Percentiles rank a stretch among this genome's conserved stretches.
These are phyloP conservation scores for Cadophora gregata DNA, from an alignment of 2,329 filamentous ascomycete genomes.

Conservation along the genomic window DNA sequence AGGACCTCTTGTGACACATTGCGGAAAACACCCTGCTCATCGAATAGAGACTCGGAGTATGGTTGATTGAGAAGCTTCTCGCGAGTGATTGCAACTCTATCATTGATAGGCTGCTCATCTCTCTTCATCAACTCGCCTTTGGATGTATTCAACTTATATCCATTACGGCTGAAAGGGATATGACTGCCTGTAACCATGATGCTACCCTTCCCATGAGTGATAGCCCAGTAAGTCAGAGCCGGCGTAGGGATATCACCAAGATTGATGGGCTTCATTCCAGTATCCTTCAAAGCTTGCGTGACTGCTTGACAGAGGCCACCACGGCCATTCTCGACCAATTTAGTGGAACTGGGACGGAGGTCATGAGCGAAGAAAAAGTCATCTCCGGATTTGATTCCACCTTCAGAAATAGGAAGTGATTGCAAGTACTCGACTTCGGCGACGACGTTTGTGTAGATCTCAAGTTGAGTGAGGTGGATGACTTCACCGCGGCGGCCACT, in stretches of 20 bases:
- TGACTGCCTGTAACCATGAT: slow-evolving; percentile 47
- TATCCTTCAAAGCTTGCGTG: slow-evolving; percentile 42
- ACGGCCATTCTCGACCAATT: slow-evolving; percentile 42
- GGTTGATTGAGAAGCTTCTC: slow-evolving; percentile 40
- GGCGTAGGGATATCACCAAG: slow-evolving; percentile 45
- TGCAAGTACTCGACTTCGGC: slow-evolving; percentile 45
- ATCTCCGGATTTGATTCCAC: slow-evolving; percentile 43
- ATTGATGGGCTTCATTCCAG: slow-evolving; percentile 42
- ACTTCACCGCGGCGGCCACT: slow-evolving; percentile 45
- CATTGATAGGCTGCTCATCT: slow-evolving; percentile 44
- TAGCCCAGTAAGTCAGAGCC: slow-evolving; percentile 43
- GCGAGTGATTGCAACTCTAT: slow-evolving; percentile 38
- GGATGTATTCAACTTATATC: slow-evolving; percentile 46
- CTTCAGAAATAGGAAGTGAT: slow-evolving; percentile 38
- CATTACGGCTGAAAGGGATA: slow-evolving; percentile 46
- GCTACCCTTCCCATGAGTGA: slow-evolving; percentile 43
- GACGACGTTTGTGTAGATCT: slow-evolving; percentile 46
- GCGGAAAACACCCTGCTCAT: slow-evolving; percentile 42
- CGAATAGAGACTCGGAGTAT: slow-evolving; percentile 41
- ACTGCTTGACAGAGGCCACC: slow-evolving; percentile 45
- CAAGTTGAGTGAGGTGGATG: slow-evolving; percentile 44
- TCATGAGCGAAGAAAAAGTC: slow-evolving; percentile 46
- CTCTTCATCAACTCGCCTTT: slow-evolving; percentile 45
- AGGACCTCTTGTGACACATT: slow-evolving; percentile 29
- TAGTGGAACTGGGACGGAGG: slow-evolving; percentile 44